Conservation (phyloP, 371 early-diverging fungal species). For the Nematocida ironsii region DNA sequence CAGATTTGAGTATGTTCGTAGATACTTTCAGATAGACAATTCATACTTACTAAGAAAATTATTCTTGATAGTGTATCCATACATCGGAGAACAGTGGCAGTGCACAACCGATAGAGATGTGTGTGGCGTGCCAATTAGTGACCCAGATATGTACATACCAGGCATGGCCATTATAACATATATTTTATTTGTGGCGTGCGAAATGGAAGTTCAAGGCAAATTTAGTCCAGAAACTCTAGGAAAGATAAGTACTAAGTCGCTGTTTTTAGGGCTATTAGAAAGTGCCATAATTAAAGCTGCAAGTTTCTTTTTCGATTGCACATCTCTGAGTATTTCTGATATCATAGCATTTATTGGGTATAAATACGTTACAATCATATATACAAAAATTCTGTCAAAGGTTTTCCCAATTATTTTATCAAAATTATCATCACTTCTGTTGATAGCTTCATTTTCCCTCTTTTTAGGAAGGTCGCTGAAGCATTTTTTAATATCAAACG, state of each 20-base stretch:
- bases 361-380: constrained; percentile 75
- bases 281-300: constrained; percentile 77
- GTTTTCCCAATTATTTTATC: constrained; percentile 26
- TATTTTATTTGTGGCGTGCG: constrained; percentile 78
- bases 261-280: constrained; percentile 78
- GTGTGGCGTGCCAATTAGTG: constrained; percentile 79
- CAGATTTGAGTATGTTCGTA: constrained; percentile 78
- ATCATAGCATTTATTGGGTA: constrained; percentile 85
- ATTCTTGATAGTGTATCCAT: constrained; percentile 83
- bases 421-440: constrained; percentile 37
- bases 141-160: constrained; percentile 95
- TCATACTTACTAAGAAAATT: constrained; percentile 83
- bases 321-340: constrained; percentile 80
- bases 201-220: constrained; percentile 73
- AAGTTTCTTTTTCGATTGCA: constrained; percentile 80
- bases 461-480: constrained; percentile 67
- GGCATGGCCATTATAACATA: constrained; percentile 88
- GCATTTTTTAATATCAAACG: constrained; percentile 44
- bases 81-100: constrained; percentile 74
- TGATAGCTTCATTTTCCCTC: constrained; percentile 61
- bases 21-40: constrained; percentile 91
- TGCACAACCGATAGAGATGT: constrained; percentile 70
- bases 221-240: constrained; percentile 86
- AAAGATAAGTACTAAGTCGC: constrained; percentile 78
- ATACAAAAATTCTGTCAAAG: constrained; percentile 29